Evolutionary conservation across 495 filamentous ascomycete species (phyloP), one percentile per base, ranked within the genome.

Genomic region (Staphylotrichum tortipilum): DNA sequence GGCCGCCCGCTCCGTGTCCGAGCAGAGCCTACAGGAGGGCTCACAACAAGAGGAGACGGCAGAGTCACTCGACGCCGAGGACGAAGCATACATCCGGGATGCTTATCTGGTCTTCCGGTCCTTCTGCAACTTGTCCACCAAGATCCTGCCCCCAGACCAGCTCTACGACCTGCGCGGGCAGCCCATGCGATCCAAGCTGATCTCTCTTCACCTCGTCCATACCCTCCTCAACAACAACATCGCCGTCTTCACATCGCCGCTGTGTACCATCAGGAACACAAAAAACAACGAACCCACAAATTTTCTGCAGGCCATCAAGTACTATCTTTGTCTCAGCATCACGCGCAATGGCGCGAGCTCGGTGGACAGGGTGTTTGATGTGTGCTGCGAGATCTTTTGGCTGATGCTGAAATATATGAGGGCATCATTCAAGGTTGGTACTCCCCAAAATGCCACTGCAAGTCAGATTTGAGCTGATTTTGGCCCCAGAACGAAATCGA

Each of bases 301-400:
- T 14, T 94, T 97, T 56, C 75, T 95, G n/a, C 88, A 95, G 61
- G 94, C 94, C 23, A 83, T 95, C 52, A 92, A 95, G 58, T 94
- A 95, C 59, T 94, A 96, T 64, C 79, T 99, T 11, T 95, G 94
- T 61, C 75, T 97, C 14, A 91, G 87, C 63, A 79, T 97, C 47
- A 95, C 88, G 29, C 81, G 92, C 30, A 99, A 99, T 65, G 94
- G 89, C 39, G 86, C 91, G 8, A 96, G 89, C 66, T 87, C 89
- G 3, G 88, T 95, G 23, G 84, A 84, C 48, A 78, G 77, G 54
- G 87, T 99, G 1, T 99, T 96, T 67, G 91, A 97, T 59, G 87
- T 95, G 28, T 88, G 85, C 67, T 94, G 89, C 58, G 94, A 97
- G 66, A 95, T 97, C 5, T 97, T 99, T 65, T 96, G 89, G 89